These are phyloP conservation scores for Claviceps lovelessii DNA, from an alignment of 2,329 filamentous ascomycete genomes.

Conservation along the genomic window DNA sequence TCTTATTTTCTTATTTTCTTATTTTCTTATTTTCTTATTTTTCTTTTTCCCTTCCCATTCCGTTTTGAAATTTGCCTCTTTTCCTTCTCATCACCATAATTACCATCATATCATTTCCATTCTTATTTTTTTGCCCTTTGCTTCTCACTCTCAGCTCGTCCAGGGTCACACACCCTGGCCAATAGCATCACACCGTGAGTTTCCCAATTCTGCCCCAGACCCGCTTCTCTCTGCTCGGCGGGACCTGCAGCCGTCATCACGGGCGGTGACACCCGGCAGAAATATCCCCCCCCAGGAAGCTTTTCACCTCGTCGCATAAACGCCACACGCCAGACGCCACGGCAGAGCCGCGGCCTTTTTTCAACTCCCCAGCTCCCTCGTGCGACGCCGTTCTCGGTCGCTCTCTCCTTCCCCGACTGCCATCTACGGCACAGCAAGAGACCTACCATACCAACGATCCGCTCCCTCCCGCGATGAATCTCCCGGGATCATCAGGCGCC, in stretches of 20 bases:
- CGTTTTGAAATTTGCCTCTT: too few relatives aligned
- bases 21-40: too few relatives aligned
- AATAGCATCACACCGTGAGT: not conserved
- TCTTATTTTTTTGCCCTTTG: too few relatives aligned
- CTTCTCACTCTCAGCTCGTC: not conserved
- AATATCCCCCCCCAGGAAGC: slow-evolving; percentile 13
- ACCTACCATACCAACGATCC: not conserved
- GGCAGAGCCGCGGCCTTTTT: not conserved
- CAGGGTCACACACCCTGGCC: not conserved
- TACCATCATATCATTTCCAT: too few relatives aligned
- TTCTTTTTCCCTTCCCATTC: too few relatives aligned
- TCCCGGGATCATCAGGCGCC: slow-evolving; percentile 18
- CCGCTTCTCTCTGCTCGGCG: not conserved
- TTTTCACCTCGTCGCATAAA: not conserved
- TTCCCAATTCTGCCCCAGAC: not conserved
- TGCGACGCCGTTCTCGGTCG: too few relatives aligned
- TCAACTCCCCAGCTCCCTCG: not conserved
- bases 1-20: too few relatives aligned
- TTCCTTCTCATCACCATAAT: too few relatives aligned
- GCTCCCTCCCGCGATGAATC: slow-evolving; percentile 21
- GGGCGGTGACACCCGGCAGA: slow-evolving; percentile 27
- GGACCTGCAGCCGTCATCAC: not conserved
- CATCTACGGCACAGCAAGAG: not conserved
- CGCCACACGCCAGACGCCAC: not conserved
- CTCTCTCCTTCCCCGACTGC: not conserved